A percentile compares a stretch with the other conserved stretches of the same genome.
Evolutionary conservation across 306 rosid genomes (phyloP).

Genomic region (Comarum palustre): DNA sequence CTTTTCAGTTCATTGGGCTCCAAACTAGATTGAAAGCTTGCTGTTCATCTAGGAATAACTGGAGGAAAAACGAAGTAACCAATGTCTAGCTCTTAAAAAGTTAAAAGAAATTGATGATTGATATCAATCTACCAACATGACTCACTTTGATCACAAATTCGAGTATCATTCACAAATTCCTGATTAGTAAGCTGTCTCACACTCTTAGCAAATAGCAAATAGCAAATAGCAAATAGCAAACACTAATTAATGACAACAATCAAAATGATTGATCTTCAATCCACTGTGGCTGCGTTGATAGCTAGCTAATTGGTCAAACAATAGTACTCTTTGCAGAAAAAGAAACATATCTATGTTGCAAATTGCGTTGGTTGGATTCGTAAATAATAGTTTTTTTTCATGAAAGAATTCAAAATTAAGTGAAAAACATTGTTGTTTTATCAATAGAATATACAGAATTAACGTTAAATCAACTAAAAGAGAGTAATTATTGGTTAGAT

Average conservation of each 20-base stretch:
- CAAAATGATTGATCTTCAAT: slow-evolving; percentile 2
- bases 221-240: too few species aligned
- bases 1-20: neutral
- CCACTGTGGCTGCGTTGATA: slow-evolving; percentile 9
- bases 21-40: neutral
- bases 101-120: neutral
- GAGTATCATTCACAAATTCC: neutral
- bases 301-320: slow-evolving; percentile 12
- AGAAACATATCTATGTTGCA: slow-evolving; percentile 1
- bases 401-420: slow-evolving; percentile 1
- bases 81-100: neutral
- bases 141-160: neutral
- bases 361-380: slow-evolving; percentile 13
- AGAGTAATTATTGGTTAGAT: slow-evolving; percentile 13
- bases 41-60: neutral
- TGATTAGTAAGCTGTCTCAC: neutral
- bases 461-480: slow-evolving; percentile 9
- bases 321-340: slow-evolving; percentile 2
- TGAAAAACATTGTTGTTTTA: neutral
- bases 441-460: neutral
- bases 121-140: neutral
- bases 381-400: neutral
- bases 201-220: too few species aligned
- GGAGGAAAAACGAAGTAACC: too few species aligned
- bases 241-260: neutral